phyloP scores from a whole-genome alignment of 148 eudicot genomes.

The Gaultheria prostrata region DNA sequence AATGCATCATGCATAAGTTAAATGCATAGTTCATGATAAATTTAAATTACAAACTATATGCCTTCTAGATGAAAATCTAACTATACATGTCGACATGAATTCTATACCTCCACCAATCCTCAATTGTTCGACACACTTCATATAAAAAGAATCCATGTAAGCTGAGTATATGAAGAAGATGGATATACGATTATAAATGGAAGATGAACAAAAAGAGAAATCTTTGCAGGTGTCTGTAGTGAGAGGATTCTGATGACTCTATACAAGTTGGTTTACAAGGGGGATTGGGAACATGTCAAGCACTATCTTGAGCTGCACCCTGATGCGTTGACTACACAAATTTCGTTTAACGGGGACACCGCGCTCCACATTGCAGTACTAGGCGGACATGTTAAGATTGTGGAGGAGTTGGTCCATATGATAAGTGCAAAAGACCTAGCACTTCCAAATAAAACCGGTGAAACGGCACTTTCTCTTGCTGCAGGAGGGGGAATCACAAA shows the following conservation, averaged over 20 bases:
- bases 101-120: neutral
- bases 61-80: neutral
- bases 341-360: neutral
- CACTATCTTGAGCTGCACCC: conserved; percentile 5
- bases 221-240: neutral
- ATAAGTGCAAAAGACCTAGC: neutral
- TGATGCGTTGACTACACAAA: neutral
- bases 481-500: conserved; percentile 12
- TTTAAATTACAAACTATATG: neutral
- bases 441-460: neutral
- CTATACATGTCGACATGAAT: neutral
- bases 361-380: conserved; percentile 15
- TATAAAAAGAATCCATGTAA: neutral
- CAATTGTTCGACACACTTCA: neutral
- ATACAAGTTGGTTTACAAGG: conserved; percentile 4
- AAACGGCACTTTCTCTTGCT: conserved; percentile 18
- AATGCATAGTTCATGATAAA: neutral
- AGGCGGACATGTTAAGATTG: conserved; percentile 11
- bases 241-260: conserved; percentile 4
- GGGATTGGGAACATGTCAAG: conserved; percentile 7
- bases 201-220: neutral
- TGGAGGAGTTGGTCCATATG: conserved; percentile 13
- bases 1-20: neutral
- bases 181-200: neutral
- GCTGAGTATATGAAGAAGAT: neutral